phyloP scores from a whole-genome alignment of 768 basidiomycete genomes.

The Tephrocybe sp. region DNA sequence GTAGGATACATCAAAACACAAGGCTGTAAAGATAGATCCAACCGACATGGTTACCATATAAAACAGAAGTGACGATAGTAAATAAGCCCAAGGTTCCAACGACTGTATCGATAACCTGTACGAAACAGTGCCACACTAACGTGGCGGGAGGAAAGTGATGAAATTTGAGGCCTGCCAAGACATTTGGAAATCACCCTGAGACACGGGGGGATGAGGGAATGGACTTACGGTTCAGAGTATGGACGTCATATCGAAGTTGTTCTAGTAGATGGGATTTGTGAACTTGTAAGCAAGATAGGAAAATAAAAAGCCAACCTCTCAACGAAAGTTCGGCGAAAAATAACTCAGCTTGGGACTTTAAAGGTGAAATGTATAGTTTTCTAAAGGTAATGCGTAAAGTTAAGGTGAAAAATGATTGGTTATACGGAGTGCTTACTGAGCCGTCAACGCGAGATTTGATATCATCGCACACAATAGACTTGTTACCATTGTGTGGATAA shows the following conservation, averaged over 20 bases:
- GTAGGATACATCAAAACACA: slow-evolving; percentile 13
- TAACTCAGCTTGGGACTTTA: slow-evolving; percentile 4
- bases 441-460: too few relatives aligned
- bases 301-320: slow-evolving; percentile 5
- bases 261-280: not conserved
- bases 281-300: not conserved
- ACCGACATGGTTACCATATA: slow-evolving; percentile 7
- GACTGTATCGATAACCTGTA: slow-evolving; percentile 1
- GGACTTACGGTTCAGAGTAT: slow-evolving; percentile 10
- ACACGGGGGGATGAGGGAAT: not conserved
- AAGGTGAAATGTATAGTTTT: not conserved
- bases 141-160: not conserved
- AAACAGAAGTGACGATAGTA: slow-evolving; percentile 11
- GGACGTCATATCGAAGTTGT: slow-evolving; percentile 13
- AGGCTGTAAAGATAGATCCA: slow-evolving; percentile 5
- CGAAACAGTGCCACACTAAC: slow-evolving; percentile 2
- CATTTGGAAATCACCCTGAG: not conserved
- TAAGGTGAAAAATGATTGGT: too few relatives aligned
- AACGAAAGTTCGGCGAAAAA: slow-evolving; percentile 14
- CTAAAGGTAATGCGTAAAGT: too few relatives aligned
- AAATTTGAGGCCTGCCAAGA: not conserved
- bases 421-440: too few relatives aligned
- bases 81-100: slow-evolving; percentile 4
- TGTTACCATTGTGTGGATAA: too few relatives aligned
- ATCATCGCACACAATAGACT: too few relatives aligned